phyloP scores from a whole-genome alignment of 2,329 filamentous ascomycete genomes.

The Ilyonectria mors-panacis region DNA sequence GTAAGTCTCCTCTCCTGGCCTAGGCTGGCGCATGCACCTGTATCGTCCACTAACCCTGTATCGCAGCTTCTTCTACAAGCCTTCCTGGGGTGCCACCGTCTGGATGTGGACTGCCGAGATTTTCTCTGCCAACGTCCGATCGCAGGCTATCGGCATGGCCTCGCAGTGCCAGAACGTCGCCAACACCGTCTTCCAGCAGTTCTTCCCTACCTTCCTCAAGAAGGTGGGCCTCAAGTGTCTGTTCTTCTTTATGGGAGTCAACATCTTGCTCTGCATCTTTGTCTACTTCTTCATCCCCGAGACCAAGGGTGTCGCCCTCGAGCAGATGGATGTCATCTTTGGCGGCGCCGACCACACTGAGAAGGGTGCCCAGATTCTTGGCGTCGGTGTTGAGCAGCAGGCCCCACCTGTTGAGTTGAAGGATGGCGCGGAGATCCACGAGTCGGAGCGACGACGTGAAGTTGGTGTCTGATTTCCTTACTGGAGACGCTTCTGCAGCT shows the following conservation, averaged over 20 bases:
- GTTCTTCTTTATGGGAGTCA: constrained; percentile 51
- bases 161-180: constrained; percentile 74
- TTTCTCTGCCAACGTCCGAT: constrained; percentile 80
- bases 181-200: constrained; percentile 78
- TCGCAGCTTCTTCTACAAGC: constrained; percentile 74
- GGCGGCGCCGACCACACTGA: constrained; percentile 52
- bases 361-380: constrained; percentile 49
- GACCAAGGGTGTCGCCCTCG: constrained; percentile 70
- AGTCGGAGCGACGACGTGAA: constrained; percentile 42
- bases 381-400: constrained; percentile 27
- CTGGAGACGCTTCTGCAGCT: neutral
- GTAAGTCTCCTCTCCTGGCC: constrained; percentile 27
- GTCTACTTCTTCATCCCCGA: constrained; percentile 68
- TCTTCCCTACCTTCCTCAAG: constrained; percentile 77
- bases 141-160: constrained; percentile 79
- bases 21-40: too few species aligned
- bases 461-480: constrained; percentile 31
- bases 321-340: constrained; percentile 76
- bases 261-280: constrained; percentile 64
- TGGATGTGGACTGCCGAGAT: constrained; percentile 81
- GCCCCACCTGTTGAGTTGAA: constrained; percentile 38
- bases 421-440: constrained; percentile 42
- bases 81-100: constrained; percentile 77
- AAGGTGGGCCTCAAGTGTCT: constrained; percentile 64
- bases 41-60: constrained; percentile 13